Conservation (phyloP, 2,329 filamentous ascomycete genomes). For the Monilinia aucupariae region DNA sequence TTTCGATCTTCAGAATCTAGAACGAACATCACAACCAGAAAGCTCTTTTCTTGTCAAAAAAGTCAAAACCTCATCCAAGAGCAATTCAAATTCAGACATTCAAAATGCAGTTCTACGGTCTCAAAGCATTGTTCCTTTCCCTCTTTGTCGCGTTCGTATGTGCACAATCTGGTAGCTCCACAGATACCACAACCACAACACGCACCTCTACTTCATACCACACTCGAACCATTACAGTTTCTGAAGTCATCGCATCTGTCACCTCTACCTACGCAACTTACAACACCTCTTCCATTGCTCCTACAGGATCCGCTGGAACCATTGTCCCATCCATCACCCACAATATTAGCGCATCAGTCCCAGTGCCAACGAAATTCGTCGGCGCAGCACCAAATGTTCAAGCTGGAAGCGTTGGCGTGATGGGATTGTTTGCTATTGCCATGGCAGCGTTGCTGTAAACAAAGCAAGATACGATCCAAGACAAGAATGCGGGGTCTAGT, state of each 20-base stretch:
- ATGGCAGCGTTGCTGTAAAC: constrained; percentile 9
- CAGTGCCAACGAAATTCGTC: background rate
- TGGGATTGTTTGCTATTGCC: constrained; percentile 13
- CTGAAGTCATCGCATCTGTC: constrained; percentile 6
- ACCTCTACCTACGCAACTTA: constrained; percentile 8
- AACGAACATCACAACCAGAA: background rate
- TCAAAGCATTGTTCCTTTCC: constrained; percentile 13
- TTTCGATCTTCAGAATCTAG: constrained; percentile 5
- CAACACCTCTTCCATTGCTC: constrained; percentile 1
- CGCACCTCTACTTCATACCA: constrained; percentile 1
- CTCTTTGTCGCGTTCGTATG: constrained; percentile 12
- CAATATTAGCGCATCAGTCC: background rate
- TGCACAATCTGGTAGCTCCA: background rate
- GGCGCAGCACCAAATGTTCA: constrained; percentile 3
- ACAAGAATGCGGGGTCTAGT: constrained; percentile 8
- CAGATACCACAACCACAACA: constrained; percentile 9
- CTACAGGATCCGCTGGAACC: constrained; percentile 3
- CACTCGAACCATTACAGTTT: constrained; percentile 13
- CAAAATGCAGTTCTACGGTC: constrained; percentile 13
- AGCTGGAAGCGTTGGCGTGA: background rate
- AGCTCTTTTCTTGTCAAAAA: constrained; percentile 5
- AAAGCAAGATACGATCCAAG: constrained; percentile 4
- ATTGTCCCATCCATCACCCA: background rate
- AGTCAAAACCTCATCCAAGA: background rate
- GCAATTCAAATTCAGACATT: background rate